Evolutionary conservation across 2,329 filamentous ascomycete species (phyloP), one percentile per base, ranked within the genome.

Genomic region (Macrophomina tecta): DNA sequence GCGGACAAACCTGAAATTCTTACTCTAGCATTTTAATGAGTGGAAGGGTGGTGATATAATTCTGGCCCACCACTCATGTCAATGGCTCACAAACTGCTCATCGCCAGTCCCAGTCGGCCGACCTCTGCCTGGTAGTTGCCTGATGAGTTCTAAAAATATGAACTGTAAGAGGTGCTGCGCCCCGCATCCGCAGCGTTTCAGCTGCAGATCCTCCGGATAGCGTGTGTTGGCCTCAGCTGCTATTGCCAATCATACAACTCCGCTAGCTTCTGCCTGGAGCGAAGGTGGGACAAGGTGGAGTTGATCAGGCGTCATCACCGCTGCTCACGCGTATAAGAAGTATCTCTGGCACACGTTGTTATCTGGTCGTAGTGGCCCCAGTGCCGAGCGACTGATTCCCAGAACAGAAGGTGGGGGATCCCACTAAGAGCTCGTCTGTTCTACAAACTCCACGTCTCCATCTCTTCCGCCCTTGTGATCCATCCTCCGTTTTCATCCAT

Each of bases 221-320:
- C 42, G 58, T 49, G 42, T 61, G 58, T 62, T 62, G 58, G 58
- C 49, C 45, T 49, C 58, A 62, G 45, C 23, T 36, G 18, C 9
- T 36, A 32, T 30, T 9, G 32, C 58, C 58, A 62, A 62, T 62
- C 58, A 49, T 32, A n/a, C 58, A 28, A 49, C 34, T 6, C 14
- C 58, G 36, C 42, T 38, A 49, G 32, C 30, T 51, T 62, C 58
- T 62, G 58, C 58, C 58, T 62, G n/a, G 58, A 49, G 58, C 9
- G 45, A n/a, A 62, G 11, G 58, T 62, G 58, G 58, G 58, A 62
- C 58, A 28, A n/a, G 9, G 58, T 62, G 56, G 56, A 61, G 40
- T 28, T 1, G 8, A 61, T 36, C 30, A 46, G 42, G 42, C 42
- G 40, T 34, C 16, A 46, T 5, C 40, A n/a, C 28, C 14, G 16